Conservation (phyloP, 495 filamentous ascomycete genomes). For the Oidiodendron maius region DNA sequence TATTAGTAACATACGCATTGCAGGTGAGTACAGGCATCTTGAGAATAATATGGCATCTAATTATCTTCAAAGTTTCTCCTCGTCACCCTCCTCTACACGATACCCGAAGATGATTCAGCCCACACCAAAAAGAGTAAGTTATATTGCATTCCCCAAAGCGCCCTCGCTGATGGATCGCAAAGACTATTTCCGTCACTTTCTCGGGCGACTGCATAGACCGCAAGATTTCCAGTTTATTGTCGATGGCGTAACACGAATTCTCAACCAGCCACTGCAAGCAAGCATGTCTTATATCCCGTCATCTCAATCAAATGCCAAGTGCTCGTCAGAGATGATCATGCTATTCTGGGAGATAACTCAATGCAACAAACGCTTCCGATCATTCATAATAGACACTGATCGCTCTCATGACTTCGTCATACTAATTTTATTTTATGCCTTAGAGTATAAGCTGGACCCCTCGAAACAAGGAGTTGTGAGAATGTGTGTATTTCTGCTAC, state of each 20-base stretch:
- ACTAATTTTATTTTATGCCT: constrained; percentile 84
- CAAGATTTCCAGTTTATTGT: constrained; percentile 98
- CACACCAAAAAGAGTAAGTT: constrained; percentile 66
- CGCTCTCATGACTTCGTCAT: constrained; percentile 90
- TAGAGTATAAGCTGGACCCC: constrained; percentile 78
- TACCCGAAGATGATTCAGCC: constrained; percentile 66
- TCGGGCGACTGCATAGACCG: constrained; percentile 83
- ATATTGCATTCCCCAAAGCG: background rate
- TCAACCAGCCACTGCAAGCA: constrained; percentile 89
- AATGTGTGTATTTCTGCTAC: constrained; percentile 95
- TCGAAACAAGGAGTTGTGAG: constrained; percentile 88
- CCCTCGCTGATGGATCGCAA: too few relatives aligned
- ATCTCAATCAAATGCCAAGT: constrained; percentile 72
- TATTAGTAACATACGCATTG: constrained; percentile 84
- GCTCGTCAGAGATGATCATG: constrained; percentile 94
- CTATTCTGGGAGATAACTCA: constrained; percentile 97
- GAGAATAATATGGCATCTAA: too few relatives aligned
- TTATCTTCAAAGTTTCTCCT: constrained; percentile 54
- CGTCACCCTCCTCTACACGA: constrained; percentile 80
- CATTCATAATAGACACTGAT: constrained; percentile 95
- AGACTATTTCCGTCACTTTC: constrained; percentile 30
- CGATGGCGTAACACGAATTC: constrained; percentile 88
- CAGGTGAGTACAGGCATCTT: constrained; percentile 39
- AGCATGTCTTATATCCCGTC: constrained; percentile 86
- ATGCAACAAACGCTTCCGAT: constrained; percentile 95